phyloP scores from a whole-genome alignment of 2,329 filamentous ascomycete genomes.

The Paraphoma sp. region DNA sequence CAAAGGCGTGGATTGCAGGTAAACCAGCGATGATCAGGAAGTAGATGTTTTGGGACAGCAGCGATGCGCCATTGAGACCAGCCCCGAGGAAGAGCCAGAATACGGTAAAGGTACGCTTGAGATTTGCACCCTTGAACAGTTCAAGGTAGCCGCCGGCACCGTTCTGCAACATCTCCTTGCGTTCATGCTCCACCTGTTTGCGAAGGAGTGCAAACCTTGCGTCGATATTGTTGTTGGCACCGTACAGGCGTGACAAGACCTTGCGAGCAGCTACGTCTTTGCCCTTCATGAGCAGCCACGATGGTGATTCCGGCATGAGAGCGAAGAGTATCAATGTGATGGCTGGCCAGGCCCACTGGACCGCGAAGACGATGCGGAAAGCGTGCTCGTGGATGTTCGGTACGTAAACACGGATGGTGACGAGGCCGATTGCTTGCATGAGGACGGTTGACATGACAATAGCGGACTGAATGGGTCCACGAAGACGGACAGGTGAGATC shows the following conservation, averaged over 20 bases:
- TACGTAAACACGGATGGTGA: conserved; percentile 10
- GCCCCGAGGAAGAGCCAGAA: conserved; percentile 11
- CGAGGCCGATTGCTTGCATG: conserved; percentile 10
- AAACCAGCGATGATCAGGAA: conserved; percentile 12
- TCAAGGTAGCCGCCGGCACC: conserved; percentile 7
- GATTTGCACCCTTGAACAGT: conserved; percentile 5
- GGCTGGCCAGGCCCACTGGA: conserved; percentile 7
- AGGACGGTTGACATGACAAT: conserved; percentile 11
- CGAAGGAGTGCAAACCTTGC: conserved; percentile 5
- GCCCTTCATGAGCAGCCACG: conserved; percentile 8
- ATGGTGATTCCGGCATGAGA: conserved; percentile 13
- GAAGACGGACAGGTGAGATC: conserved; percentile 10
- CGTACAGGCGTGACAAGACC: conserved; percentile 5
- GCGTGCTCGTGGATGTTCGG: conserved; percentile 1
- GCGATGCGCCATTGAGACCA: conserved; percentile 10
- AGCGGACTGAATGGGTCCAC: conserved; percentile 9
- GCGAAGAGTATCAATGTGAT: not conserved
- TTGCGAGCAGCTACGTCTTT: conserved; percentile 6
- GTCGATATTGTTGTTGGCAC: conserved; percentile 6
- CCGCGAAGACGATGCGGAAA: conserved; percentile 1
- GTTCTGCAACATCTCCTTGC: not conserved
- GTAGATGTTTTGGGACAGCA: conserved; percentile 9
- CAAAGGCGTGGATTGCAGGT: conserved; percentile 7
- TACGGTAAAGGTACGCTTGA: conserved; percentile 11
- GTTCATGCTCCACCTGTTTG: conserved; percentile 3